A percentile compares a stretch with the other conserved stretches of the same genome.
These are phyloP conservation scores for Mortierella polycephala DNA, from an alignment of 371 early-diverging fungal genomes.

Conservation along the genomic window DNA sequence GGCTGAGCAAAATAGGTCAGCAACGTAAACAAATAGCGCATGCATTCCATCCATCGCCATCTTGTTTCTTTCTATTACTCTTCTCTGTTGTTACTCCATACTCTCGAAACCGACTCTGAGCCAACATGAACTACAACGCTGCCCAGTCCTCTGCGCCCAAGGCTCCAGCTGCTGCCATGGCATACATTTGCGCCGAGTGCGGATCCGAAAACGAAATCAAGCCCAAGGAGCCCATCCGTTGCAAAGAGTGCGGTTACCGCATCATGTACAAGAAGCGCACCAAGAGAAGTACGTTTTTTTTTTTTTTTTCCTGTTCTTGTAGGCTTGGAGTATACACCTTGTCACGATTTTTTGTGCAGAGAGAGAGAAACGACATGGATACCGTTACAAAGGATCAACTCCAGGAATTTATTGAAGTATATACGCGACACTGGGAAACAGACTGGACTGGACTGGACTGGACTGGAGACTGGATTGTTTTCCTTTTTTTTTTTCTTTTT, in stretches of 20 bases:
- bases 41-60: no score
- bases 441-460: no score
- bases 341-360: not conserved
- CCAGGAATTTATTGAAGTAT: no score
- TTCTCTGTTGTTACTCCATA: no score
- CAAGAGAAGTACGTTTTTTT: slow-evolving; percentile 81
- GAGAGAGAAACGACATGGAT: not conserved
- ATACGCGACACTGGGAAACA: no score
- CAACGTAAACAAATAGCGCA: no score
- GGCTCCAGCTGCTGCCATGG: slow-evolving; percentile 65
- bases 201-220: slow-evolving; percentile 91
- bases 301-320: not conserved
- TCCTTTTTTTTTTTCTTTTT: no score
- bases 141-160: slow-evolving; percentile 53
- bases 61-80: no score
- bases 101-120: no score
- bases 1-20: no score
- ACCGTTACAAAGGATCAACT: no score
- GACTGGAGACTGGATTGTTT: no score
- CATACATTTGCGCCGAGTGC: slow-evolving; percentile 82
- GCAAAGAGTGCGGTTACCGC: slow-evolving; percentile 95
- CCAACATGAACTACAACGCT: slow-evolving; percentile 48
- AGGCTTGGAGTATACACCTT: not conserved
- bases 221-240: slow-evolving; percentile 95
- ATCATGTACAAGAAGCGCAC: slow-evolving; percentile 98